Conservation (phyloP, 73 alveolate genomes). For the Blepharisma stoltei region DNA sequence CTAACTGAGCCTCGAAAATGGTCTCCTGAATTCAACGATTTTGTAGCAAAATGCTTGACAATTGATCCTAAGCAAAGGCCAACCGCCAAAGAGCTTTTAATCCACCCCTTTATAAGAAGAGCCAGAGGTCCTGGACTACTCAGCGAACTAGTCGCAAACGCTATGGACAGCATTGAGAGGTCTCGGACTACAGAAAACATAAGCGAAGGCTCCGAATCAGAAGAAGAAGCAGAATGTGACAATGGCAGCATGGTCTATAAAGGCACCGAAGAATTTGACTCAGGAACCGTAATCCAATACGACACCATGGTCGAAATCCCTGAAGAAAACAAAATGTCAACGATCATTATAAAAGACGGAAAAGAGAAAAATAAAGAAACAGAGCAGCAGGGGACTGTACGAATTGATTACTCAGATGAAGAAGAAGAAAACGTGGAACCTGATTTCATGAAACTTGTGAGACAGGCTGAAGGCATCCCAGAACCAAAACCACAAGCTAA, state of each 20-base stretch:
- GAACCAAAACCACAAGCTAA: background rate
- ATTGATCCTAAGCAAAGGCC: conserved; percentile 92
- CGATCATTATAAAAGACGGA: background rate
- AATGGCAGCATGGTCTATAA: conserved; percentile 15
- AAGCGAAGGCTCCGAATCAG: conserved; percentile 36
- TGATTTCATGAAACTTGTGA: conserved; percentile 47
- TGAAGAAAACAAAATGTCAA: background rate
- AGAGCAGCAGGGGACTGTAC: no score
- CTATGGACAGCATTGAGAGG: conserved; percentile 71
- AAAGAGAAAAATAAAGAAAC: background rate
- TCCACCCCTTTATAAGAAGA: conserved; percentile 76
- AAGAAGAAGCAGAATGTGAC: conserved; percentile 51
- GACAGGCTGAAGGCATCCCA: conserved; percentile 32
- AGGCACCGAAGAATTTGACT: background rate
- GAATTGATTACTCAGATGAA: background rate
- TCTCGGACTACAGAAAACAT: conserved; percentile 35
- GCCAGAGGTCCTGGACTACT: conserved; percentile 61
- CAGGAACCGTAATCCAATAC: conserved; percentile 26
- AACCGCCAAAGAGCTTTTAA: conserved; percentile 84
- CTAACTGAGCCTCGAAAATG: conserved; percentile 84
- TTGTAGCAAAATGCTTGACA: conserved; percentile 87
- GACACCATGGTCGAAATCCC: conserved; percentile 12
- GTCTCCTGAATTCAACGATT: conserved; percentile 88
- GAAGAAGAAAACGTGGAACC: conserved; percentile 17
- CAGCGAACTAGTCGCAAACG: conserved; percentile 59